These are phyloP conservation scores for Alternaria solani DNA, from an alignment of 2,329 filamentous ascomycete genomes.

Conservation along the genomic window DNA sequence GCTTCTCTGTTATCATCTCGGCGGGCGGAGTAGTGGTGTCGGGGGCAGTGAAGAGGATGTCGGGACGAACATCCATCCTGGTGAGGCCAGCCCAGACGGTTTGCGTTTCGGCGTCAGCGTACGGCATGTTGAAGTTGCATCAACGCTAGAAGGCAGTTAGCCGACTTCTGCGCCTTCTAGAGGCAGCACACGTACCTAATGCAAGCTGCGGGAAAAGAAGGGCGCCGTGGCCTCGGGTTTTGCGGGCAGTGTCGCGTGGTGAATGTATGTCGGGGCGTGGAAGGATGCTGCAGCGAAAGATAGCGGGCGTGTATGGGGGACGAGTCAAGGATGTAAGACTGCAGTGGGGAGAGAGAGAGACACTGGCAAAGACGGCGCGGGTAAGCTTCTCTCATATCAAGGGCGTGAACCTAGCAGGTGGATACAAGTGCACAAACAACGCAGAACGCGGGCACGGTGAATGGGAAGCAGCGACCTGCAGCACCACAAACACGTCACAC, in stretches of 20 bases:
- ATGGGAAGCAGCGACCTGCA: constrained; percentile 8
- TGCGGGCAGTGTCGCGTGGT: neutral
- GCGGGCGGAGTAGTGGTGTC: constrained; percentile 43
- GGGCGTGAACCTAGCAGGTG: constrained; percentile 9
- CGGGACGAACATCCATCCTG: constrained; percentile 37
- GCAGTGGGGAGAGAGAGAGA: neutral
- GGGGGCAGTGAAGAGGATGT: constrained; percentile 32
- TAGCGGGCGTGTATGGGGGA: neutral
- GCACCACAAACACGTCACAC: constrained; percentile 11
- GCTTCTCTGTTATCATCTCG: constrained; percentile 37
- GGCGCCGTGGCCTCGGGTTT: neutral
- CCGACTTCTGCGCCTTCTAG: constrained; percentile 12
- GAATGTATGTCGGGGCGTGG: neutral
- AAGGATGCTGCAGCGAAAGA: neutral
- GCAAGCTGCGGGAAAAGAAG: constrained; percentile 5
- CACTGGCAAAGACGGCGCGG: neutral
- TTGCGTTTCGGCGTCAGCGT: constrained; percentile 42
- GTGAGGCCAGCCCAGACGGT: constrained; percentile 44
- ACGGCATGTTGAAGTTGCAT: constrained; percentile 25
- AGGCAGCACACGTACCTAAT: constrained; percentile 13
- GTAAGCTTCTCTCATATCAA: constrained; percentile 6
- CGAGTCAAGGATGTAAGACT: neutral
- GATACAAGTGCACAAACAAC: constrained; percentile 6
- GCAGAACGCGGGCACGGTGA: constrained; percentile 10
- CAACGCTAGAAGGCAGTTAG: constrained; percentile 31